Evolutionary conservation across 2,329 filamentous ascomycete species (phyloP).

Genomic region (Cladosporium sp.): DNA sequence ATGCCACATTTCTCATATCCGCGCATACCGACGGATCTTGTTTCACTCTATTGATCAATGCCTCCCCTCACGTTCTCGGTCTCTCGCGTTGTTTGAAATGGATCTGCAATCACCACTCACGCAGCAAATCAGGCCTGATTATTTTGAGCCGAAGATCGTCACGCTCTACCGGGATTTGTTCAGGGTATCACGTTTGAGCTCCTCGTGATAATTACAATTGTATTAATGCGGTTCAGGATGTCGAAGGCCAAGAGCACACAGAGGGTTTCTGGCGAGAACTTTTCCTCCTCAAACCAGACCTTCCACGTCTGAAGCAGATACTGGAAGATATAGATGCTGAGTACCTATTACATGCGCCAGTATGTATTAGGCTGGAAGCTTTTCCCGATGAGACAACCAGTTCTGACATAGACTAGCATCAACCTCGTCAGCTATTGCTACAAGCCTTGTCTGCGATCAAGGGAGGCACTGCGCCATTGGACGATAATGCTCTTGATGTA

Average conservation of each 20-base stretch:
- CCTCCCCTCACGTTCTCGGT: background rate
- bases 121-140: constrained; percentile 83
- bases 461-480: constrained; percentile 59
- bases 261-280: constrained; percentile 97
- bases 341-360: constrained; percentile 74
- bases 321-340: constrained; percentile 71
- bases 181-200: constrained; percentile 43
- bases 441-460: constrained; percentile 71
- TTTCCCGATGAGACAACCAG: background rate
- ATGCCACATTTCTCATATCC: background rate
- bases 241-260: constrained; percentile 67
- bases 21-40: background rate
- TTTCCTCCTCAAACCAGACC: constrained; percentile 84
- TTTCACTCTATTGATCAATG: background rate
- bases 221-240: constrained; percentile 46
- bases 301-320: constrained; percentile 64
- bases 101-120: constrained; percentile 74
- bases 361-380: constrained; percentile 37
- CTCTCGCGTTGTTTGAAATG: background rate
- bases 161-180: constrained; percentile 85
- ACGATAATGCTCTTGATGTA: constrained; percentile 85
- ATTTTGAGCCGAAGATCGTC: constrained; percentile 92
- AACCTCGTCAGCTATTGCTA: constrained; percentile 76
- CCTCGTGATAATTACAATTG: background rate
- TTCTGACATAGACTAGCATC: constrained; percentile 43